Conservation (phyloP, 1,284 basidiomycete species). For the Grifola frondosa region DNA sequence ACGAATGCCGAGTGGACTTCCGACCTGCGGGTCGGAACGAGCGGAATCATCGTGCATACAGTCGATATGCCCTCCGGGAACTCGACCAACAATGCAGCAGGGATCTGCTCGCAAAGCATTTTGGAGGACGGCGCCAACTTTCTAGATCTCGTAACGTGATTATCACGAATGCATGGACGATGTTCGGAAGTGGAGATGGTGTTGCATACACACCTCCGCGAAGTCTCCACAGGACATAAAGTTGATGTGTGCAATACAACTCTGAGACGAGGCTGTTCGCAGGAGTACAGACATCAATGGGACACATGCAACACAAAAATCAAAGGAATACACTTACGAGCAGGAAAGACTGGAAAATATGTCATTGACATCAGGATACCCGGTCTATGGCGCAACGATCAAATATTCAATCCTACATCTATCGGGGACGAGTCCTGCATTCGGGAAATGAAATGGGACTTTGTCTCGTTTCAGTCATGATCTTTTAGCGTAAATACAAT, state of each 20-base stretch:
- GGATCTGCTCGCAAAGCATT: slow-evolving; percentile 27
- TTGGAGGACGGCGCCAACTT: slow-evolving; percentile 31
- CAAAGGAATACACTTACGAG: too few species aligned
- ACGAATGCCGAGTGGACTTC: slow-evolving; percentile 33
- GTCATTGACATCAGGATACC: slow-evolving; percentile 9
- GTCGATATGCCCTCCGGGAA: slow-evolving; percentile 24
- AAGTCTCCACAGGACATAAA: slow-evolving; percentile 36
- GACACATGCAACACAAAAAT: too few species aligned
- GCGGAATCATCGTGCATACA: slow-evolving; percentile 32
- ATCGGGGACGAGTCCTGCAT: slow-evolving; percentile 42
- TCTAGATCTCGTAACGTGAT: slow-evolving; percentile 36
- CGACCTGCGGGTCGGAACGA: slow-evolving; percentile 18
- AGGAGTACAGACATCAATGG: too few species aligned
- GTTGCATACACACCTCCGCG: slow-evolving; percentile 24
- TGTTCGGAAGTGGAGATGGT: neutral
- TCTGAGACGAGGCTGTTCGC: slow-evolving; percentile 32
- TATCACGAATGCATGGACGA: too few species aligned
- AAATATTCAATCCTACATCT: slow-evolving; percentile 40
- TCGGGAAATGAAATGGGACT: slow-evolving; percentile 44
- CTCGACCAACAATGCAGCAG: slow-evolving; percentile 20
- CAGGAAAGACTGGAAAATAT: slow-evolving; percentile 34
- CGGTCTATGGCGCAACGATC: slow-evolving; percentile 14
- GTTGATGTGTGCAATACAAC: slow-evolving; percentile 36
- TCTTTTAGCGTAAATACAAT: neutral
- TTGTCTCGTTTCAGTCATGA: slow-evolving; percentile 8